Evolutionary conservation across 2,329 filamentous ascomycete species (phyloP).

Genomic region (Penicillium polonicum): DNA sequence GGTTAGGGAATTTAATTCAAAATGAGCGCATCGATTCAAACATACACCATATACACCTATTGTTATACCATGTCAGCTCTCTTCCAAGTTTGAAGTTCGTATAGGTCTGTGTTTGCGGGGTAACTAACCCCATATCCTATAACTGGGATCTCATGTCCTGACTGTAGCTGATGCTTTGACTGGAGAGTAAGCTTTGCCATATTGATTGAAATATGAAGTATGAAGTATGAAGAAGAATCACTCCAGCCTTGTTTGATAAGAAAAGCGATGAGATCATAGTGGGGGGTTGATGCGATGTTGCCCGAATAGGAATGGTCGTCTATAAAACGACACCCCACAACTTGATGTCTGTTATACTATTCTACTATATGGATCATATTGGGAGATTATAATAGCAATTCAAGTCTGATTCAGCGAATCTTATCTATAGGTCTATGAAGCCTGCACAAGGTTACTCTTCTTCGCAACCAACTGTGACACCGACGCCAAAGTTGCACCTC

Average conservation of each 20-base stretch:
- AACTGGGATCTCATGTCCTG: slow-evolving; percentile 61
- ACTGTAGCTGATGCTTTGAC: slow-evolving; percentile 53
- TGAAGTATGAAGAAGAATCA: background rate
- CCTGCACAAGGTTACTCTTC: background rate
- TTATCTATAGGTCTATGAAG: background rate
- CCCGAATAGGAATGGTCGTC: background rate
- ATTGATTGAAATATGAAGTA: background rate
- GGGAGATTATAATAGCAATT: background rate
- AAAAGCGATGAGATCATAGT: background rate
- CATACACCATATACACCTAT: slow-evolving; percentile 37
- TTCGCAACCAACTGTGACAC: background rate
- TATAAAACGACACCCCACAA: background rate
- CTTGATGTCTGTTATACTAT: background rate
- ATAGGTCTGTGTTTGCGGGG: background rate
- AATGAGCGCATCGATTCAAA: background rate
- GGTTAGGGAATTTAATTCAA: slow-evolving; percentile 2
- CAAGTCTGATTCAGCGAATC: background rate
- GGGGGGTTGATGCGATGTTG: background rate
- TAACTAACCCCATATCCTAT: slow-evolving; percentile 58
- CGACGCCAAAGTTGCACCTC: slow-evolving; percentile 24
- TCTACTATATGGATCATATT: too few relatives aligned
- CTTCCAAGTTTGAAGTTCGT: background rate
- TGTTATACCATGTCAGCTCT: background rate
- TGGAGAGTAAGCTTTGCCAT: slow-evolving; percentile 25
- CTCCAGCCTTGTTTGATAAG: background rate